Evolutionary conservation across 2,329 filamentous ascomycete genomes (phyloP).

Genomic region (Curvularia hawaiiensis): DNA sequence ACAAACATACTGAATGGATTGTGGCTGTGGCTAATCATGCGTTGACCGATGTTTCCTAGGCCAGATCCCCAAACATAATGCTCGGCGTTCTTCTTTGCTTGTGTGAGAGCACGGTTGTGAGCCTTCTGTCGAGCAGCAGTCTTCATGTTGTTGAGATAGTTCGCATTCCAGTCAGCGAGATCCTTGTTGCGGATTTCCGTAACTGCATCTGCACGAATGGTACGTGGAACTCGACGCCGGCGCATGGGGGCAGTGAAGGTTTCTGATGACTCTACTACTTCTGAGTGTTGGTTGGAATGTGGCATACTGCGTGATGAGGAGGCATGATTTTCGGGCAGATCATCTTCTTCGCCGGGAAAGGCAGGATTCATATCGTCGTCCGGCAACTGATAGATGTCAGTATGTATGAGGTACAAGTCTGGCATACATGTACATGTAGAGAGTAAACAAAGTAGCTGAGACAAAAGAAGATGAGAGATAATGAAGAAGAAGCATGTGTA

Average conservation of each 20-base stretch:
- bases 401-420: slow-evolving; percentile 8
- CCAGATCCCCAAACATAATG: slow-evolving; percentile 65
- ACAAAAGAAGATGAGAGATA: not conserved
- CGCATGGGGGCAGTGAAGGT: slow-evolving; percentile 49
- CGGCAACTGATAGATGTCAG: slow-evolving; percentile 29
- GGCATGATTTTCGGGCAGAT: slow-evolving; percentile 39
- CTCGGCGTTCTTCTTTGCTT: slow-evolving; percentile 67
- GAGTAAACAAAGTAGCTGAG: not conserved
- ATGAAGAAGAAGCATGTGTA: not conserved
- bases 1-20: slow-evolving; percentile 63
- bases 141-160: slow-evolving; percentile 67
- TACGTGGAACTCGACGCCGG: slow-evolving; percentile 46
- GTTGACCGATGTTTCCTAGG: slow-evolving; percentile 56
- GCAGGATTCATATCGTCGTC: slow-evolving; percentile 38
- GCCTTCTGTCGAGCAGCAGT: slow-evolving; percentile 53
- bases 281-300: slow-evolving; percentile 22
- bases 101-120: slow-evolving; percentile 47
- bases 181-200: slow-evolving; percentile 62
- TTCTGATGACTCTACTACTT: slow-evolving; percentile 43
- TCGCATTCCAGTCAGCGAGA: slow-evolving; percentile 61
- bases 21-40: slow-evolving; percentile 42
- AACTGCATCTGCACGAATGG: slow-evolving; percentile 54
- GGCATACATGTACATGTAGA: not conserved
- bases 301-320: slow-evolving; percentile 25
- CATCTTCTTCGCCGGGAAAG: slow-evolving; percentile 42